Evolutionary conservation across 192 early-diverging fungal genomes (phyloP).

Genomic region (Coemansia sp.): DNA sequence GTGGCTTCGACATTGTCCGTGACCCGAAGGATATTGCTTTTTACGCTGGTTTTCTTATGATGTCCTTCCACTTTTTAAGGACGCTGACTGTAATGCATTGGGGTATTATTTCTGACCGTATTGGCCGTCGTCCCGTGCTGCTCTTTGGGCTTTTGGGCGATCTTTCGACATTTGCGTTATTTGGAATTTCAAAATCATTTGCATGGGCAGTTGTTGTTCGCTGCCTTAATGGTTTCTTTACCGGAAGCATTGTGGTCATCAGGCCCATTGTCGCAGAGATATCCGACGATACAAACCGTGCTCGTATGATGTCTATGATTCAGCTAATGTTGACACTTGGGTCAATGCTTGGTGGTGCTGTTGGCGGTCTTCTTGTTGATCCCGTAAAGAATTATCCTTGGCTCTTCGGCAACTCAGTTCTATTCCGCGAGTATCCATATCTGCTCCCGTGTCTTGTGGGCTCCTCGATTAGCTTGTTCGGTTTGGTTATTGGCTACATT

Average conservation of each 20-base stretch:
- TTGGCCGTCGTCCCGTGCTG: no score
- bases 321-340: constrained; percentile 66
- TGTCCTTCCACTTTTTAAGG: constrained; percentile 49
- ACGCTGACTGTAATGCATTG: constrained; percentile 54
- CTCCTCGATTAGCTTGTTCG: constrained; percentile 60
- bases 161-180: no score
- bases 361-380: not conserved
- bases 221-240: constrained; percentile 26
- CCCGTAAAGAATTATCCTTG: constrained; percentile 66
- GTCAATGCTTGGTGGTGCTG: constrained; percentile 20
- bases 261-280: constrained; percentile 81
- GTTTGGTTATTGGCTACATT: constrained; percentile 54
- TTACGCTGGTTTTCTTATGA: constrained; percentile 35
- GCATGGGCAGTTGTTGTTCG: constrained; percentile 51
- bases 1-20: constrained; percentile 37
- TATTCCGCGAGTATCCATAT: constrained; percentile 75
- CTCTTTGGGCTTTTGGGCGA: no score
- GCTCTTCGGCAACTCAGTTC: constrained; percentile 58
- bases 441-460: constrained; percentile 71
- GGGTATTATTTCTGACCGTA: constrained; percentile 39
- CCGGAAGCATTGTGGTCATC: constrained; percentile 74
- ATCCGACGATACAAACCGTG: constrained; percentile 25
- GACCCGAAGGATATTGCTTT: constrained; percentile 73
- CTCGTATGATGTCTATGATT: constrained; percentile 22
- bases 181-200: no score